Base-by-base conservation (phyloP, 164 flowering plant species). In the Buxus sempervirens region DNA sequence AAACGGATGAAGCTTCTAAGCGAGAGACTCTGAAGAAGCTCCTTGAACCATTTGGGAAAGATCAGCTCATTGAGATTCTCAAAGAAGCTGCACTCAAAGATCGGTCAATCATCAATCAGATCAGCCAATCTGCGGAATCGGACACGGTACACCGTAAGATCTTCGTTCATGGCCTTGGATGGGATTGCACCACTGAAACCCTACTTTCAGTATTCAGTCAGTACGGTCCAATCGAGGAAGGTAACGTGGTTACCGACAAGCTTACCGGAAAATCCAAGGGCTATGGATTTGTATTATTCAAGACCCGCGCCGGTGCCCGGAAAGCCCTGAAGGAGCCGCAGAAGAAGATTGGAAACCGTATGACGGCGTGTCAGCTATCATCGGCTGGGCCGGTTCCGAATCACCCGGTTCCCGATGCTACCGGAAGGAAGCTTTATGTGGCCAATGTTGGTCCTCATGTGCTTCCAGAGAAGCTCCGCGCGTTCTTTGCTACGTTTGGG, bases 111-210 rank as follows among this genome's bases (percentile, higher is more conserved):
- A 58, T 72, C 20, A 57, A 41, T 10, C 54, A 55, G 2, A 63
- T 83, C 36, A 63, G 24, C 19, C 15, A 28, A 13, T 16, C 70
- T 6, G 75, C 82, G 0, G 77, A 80, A 5, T 61, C 77, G 6
- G 83, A 82, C 32, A 75, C 85, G 1, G 70, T 73, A n/a, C 87
- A 83, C 58, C 77, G 85, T 27, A 81, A 81, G 73, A 73, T 83
- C 51, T 83, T 83, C 62, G 78, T 83, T 24, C 85, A 80, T 62
- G 82, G 85, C 25, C 76, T 83, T 8, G 80, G 78, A 5, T 83
- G 85, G 87, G 87, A 83, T n/a, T 58, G 81, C 49, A 78, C 80
- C 20, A 55, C 57, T 24, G 83, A 80, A 13, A 70, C 53, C 59
- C 72, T 83, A 7, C 13, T 55, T 9, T 25, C 68, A 0, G 72